Base-by-base conservation (phyloP, 768 basidiomycete genomes). In the Xanthoconium stramineum region DNA sequence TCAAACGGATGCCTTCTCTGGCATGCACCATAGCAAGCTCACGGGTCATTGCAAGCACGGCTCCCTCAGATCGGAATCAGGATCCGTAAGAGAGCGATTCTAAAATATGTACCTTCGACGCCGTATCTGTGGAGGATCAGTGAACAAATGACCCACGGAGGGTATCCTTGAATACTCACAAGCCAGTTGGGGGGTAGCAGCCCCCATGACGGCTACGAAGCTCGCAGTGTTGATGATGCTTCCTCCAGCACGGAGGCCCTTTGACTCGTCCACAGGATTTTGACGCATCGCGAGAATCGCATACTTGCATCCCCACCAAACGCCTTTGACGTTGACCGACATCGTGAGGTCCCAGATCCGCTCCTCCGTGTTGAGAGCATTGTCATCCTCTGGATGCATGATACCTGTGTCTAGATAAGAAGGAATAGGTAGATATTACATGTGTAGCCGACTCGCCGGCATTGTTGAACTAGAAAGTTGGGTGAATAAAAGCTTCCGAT, bases 251-350 rank as follows among this genome's bases (percentile, higher is more conserved):
- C 82, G 86, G 13, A 98, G 82, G 5, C 91, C 89, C 72, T 88
- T 92, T 58, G 82, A 75, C 57, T 82, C 80, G 55, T 98, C 94
- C 45, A 83, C 83, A 12, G 91, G 83, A 74, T 99, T 99, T 59
- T 91, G 74, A 57, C 92, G 86, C 96, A 99, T 99, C 37, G 97
- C 97, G 50, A 88, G 78, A 68, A 99, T 95, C 6, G 96, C 97
- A 67, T 98, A 88, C 75, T 98, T 98, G 80, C 90, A 95, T 33
- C 97, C 97, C 87, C 89, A 99, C 97, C 96, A 98, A 57, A 98
- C 97, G 50, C 97, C 97, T 75, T 98, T 99, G 67, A 96, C 83
- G 72, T 98, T 98, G 77, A 98, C 85, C 60, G 87, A 82, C 87
- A 91, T 91, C 3, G 91, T 93, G 55, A 93, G 77, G 68, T 92